These are phyloP conservation scores for Ophiorrhiza pumila DNA, from an alignment of 257 asterid genomes.

Conservation along the genomic window DNA sequence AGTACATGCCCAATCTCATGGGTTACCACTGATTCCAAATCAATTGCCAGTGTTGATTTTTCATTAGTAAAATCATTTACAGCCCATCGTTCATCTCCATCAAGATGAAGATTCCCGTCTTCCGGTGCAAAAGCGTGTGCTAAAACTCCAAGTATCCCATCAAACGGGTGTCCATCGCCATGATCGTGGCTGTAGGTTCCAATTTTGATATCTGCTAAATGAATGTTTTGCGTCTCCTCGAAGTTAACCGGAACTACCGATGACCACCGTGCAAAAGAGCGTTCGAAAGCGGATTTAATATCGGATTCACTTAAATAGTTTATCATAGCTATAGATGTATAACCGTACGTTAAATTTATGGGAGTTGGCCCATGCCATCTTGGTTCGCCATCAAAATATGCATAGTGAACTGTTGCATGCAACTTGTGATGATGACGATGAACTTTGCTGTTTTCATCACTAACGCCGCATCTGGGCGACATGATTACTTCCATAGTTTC, in stretches of 20 bases:
- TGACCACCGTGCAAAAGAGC: constrained; percentile 81
- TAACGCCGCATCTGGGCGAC: constrained; percentile 75
- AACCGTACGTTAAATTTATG: constrained; percentile 58
- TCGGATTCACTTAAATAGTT: constrained; percentile 40
- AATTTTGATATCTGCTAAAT: constrained; percentile 59
- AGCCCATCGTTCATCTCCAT: constrained; percentile 81
- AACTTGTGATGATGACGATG: background rate
- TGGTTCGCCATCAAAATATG: constrained; percentile 56
- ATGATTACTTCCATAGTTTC: constrained; percentile 48
- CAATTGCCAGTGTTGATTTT: constrained; percentile 65
- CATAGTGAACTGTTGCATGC: constrained; percentile 41
- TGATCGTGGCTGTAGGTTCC: constrained; percentile 78
- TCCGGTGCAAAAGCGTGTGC: constrained; percentile 96
- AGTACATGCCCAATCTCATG: constrained; percentile 90
- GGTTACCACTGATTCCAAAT: constrained; percentile 90
- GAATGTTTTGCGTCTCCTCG: constrained; percentile 46
- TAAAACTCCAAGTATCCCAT: constrained; percentile 69
- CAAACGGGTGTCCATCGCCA: constrained; percentile 87
- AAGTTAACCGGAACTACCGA: constrained; percentile 80
- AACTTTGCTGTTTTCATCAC: constrained; percentile 29
- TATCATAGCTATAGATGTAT: constrained; percentile 47
- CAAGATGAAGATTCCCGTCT: constrained; percentile 78
- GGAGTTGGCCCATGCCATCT: constrained; percentile 54
- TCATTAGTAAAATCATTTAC: constrained; percentile 55
- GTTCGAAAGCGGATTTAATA: constrained; percentile 33